Conservation (phyloP, 2,329 filamentous ascomycete genomes). For the Uncinocarpus reesii region DNA sequence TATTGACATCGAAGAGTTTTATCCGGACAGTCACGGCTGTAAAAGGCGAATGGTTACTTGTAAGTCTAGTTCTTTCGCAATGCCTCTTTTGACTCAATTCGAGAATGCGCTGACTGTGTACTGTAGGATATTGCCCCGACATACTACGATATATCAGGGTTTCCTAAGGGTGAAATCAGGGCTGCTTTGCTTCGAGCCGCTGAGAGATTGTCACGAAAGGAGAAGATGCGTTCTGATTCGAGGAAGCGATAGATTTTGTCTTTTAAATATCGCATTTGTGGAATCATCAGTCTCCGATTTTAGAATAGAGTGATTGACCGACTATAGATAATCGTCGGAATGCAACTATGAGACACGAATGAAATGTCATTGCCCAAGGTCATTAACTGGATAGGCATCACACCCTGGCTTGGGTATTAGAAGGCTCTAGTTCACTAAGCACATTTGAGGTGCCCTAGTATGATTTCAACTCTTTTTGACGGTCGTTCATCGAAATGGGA, state of each 20-base stretch:
- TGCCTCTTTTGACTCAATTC: not conserved
- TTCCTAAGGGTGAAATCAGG: constrained; percentile 78
- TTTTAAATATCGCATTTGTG: no score
- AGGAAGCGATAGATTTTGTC: constrained; percentile 22
- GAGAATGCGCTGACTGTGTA: constrained; percentile 24
- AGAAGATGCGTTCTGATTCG: constrained; percentile 37
- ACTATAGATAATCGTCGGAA: no score
- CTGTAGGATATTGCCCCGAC: constrained; percentile 75
- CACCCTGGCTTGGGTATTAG: no score
- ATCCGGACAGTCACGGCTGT: constrained; percentile 88
- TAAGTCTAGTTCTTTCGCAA: constrained; percentile 38
- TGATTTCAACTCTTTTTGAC: no score
- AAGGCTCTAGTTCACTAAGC: no score
- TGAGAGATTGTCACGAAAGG: constrained; percentile 47
- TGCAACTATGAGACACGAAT: no score
- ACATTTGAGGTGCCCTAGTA: no score
- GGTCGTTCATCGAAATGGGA: no score
- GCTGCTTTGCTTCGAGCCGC: constrained; percentile 47
- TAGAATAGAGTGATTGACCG: no score
- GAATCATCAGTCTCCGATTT: no score
- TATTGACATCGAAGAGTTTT: constrained; percentile 96
- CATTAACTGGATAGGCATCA: no score
- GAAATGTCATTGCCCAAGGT: no score
- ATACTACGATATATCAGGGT: constrained; percentile 79
- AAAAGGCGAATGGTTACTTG: constrained; percentile 86